Base-by-base conservation (phyloP, 2,329 filamentous ascomycete genomes). In the Sclerotinia glacialis region DNA sequence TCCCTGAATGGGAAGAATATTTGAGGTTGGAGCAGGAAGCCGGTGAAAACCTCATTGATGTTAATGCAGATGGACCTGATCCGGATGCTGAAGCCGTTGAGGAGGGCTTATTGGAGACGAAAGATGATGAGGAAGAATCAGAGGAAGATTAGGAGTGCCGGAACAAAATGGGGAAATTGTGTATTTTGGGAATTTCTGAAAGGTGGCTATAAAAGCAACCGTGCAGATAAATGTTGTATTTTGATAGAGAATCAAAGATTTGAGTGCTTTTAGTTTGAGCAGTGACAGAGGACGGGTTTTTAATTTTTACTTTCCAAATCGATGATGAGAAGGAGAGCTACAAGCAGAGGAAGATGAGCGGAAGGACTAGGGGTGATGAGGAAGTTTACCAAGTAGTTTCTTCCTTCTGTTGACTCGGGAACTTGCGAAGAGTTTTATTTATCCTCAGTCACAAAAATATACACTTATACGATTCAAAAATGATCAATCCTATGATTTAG, bases 1-100 rank as follows among this genome's bases (percentile, higher is more conserved):
- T 99, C 80, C 94, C 94, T 0, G 92, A 97, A 75, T 99, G 95
- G 95, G 91, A 97, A 5, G 90, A 95, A 78, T 97, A 92, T 82
- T 77, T 98, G 72, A 84, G 85, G 75, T 77, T 97, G 69, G 95
- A 98, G 81, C 85, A 84, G 67, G 88, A 93, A 73, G 90, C 90
- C 11, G 68, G 60, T 54, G 69, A 67, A 5, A 71, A 60, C 56
- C 66, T 76, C 2, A 72, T 76, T 65, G 74, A 76, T 68, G 72
- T 76, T 3, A 69, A 75, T 67, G 71, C 67, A 5, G 68, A 71
- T 56, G 71, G 60, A 23, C 65, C 69, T n/a, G 71, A 72, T 65
- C 67, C 70, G 3, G 71, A 72, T 47, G 70, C 64, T 12, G 72
- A 69, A 37, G 69, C 67, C 26, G 68, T 71, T 18, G 70, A 56